These are phyloP conservation scores for Candida sanyiensis DNA, from an alignment of 805 yeast species.

Conservation along the genomic window DNA sequence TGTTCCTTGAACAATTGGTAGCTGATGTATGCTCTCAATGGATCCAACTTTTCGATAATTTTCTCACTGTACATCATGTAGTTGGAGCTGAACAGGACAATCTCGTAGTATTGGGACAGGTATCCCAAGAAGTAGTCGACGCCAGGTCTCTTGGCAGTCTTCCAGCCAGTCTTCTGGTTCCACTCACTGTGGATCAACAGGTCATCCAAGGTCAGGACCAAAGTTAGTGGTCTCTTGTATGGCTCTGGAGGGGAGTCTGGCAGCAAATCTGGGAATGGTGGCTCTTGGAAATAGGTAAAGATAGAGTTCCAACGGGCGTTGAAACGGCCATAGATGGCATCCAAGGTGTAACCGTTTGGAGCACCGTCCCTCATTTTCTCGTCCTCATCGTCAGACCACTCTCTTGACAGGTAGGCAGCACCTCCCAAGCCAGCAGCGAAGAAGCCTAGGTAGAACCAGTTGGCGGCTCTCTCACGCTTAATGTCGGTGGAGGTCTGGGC, in stretches of 20 bases:
- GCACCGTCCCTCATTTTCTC: slow-evolving; percentile 47
- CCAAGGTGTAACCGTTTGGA: slow-evolving; percentile 63
- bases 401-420: slow-evolving; percentile 69
- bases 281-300: slow-evolving; percentile 83
- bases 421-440: slow-evolving; percentile 45
- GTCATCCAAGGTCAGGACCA: slow-evolving; percentile 87
- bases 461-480: slow-evolving; percentile 79
- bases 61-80: slow-evolving; percentile 81
- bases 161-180: slow-evolving; percentile 92
- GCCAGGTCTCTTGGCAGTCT: slow-evolving; percentile 98
- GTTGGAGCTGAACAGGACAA: slow-evolving; percentile 83
- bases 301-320: slow-evolving; percentile 66
- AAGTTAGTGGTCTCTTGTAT: slow-evolving; percentile 85
- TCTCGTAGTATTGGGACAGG: slow-evolving; percentile 91
- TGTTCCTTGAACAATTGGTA: slow-evolving; percentile 89
- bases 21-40: slow-evolving; percentile 82
- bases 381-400: slow-evolving; percentile 80
- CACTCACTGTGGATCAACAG: slow-evolving; percentile 86
- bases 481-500: slow-evolving; percentile 69
- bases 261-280: slow-evolving; percentile 85
- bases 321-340: slow-evolving; percentile 61
- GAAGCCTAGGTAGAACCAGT: slow-evolving; percentile 58
- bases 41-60: slow-evolving; percentile 85
- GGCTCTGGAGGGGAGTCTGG: slow-evolving; percentile 91
- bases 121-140: slow-evolving; percentile 94